Percentiles rank a stretch among this genome's conserved stretches.
Evolutionary conservation across 1,139 yeast genomes (phyloP).

Genomic region (Blastobotrys capitulatus): DNA sequence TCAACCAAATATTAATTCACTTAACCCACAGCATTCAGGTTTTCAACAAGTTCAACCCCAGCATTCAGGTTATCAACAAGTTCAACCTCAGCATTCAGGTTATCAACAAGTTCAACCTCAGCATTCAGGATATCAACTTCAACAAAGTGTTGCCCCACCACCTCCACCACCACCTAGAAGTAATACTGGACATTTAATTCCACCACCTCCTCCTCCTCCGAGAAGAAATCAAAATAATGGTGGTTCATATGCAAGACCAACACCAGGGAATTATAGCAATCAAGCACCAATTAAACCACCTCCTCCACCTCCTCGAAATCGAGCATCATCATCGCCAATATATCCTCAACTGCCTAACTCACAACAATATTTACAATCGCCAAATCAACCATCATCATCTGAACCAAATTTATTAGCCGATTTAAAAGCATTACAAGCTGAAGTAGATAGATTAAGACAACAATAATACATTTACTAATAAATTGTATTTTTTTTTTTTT

Average conservation of each 20-base stretch:
- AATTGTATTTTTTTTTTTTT: background rate
- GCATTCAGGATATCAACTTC: background rate
- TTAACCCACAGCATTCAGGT: too few species aligned
- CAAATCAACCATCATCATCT: conserved; percentile 18
- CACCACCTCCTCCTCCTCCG: conserved; percentile 8
- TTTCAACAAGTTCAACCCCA: background rate
- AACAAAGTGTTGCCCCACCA: conserved; percentile 5
- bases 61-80: background rate
- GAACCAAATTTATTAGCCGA: conserved; percentile 29
- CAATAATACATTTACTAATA: background rate
- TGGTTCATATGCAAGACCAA: conserved; percentile 14
- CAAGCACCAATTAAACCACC: conserved; percentile 19
- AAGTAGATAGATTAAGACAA: conserved; percentile 25
- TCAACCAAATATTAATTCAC: background rate
- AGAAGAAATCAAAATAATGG: conserved; percentile 14
- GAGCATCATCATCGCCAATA: conserved; percentile 21
- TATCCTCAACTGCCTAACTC: conserved; percentile 1
- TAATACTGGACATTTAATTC: background rate
- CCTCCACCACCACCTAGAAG: conserved; percentile 1
- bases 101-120: background rate
- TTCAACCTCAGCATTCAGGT: background rate
- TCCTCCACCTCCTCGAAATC: conserved; percentile 23
- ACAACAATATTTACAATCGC: conserved; percentile 8
- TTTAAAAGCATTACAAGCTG: conserved; percentile 27
- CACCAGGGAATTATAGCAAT: background rate